Evolutionary conservation across 2,329 filamentous ascomycete species (phyloP), one percentile per base, ranked within the genome.

Genomic region (Pestalotiopsis sp.): DNA sequence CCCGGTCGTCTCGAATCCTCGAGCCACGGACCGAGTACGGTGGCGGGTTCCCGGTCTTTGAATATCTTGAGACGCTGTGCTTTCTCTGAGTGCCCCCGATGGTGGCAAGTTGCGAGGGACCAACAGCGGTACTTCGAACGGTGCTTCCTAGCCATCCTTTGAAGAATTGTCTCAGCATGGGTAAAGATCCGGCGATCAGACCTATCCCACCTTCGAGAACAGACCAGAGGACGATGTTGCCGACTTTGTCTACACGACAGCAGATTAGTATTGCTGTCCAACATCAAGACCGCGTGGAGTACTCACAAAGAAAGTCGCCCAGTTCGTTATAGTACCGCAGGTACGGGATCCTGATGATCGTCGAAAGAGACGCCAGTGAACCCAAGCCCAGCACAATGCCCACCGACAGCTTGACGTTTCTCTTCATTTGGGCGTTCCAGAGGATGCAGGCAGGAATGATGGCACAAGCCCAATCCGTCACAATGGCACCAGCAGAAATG

Each of bases 171-270:
- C 64, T 56, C 17, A 72, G 41, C 20, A 67, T 64, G 4, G 71
- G 71, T 4, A 72, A 56, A 14, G 71, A 72, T 11, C 66, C 67
- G 3, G 70, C 70, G 23, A 72, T 62, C 11, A 70, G 64, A 20
- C 71, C 71, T 58, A 72, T 72, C n/a, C 67, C 71, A 5, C 71
- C 70, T 64, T 75, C 73, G 64, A 74, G 52, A 60, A 72, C 71
- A 20, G 73, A 75, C 60, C 73, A 71, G 23, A 74, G 69, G 12
- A 71, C 71, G 52, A 75, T 75, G 57, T 68, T 71, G 6, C 73
- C 73, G 14, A 69, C 64, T 25, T 60, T 59, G 31, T 60, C 64
- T 66, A 25, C 12, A 25, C 1, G 13, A 27, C 11, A 7, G 17
- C 31, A 14, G 2, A 20, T 39, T 20, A 39, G 23, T 49, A 17